These are phyloP conservation scores for Sextonia rubra DNA, from an alignment of 164 flowering plant species.

Conservation along the genomic window DNA sequence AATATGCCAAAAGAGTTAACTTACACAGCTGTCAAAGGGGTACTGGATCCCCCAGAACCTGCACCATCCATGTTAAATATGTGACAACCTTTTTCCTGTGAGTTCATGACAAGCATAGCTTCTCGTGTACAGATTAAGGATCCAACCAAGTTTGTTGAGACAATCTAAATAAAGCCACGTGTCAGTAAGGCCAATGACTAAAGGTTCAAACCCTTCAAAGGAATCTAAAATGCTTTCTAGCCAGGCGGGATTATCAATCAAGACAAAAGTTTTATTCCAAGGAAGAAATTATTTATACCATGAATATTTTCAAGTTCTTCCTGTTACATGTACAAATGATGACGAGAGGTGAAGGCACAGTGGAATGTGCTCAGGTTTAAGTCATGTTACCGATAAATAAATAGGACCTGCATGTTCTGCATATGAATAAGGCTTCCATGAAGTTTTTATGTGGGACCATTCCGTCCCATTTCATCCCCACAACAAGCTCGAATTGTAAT, in stretches of 20 bases:
- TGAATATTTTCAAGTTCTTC: background rate
- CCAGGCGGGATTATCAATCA: background rate
- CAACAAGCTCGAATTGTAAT: too few species aligned
- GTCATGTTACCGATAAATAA: too few species aligned
- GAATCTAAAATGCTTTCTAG: background rate
- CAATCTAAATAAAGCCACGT: constrained; percentile 51
- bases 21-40: constrained; percentile 98
- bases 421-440: too few species aligned
- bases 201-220: background rate
- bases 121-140: constrained; percentile 89
- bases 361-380: too few species aligned
- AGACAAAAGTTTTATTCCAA: background rate
- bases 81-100: constrained; percentile 72
- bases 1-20: constrained; percentile 15
- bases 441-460: too few species aligned
- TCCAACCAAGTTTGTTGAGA: constrained; percentile 90
- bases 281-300: background rate
- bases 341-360: too few species aligned
- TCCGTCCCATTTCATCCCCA: too few species aligned
- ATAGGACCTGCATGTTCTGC: too few species aligned
- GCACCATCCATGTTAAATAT: constrained; percentile 99
- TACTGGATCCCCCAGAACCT: constrained; percentile 97
- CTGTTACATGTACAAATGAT: background rate
- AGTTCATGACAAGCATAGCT: constrained; percentile 71
- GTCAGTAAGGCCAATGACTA: background rate